Evolutionary conservation across 2,329 filamentous ascomycete species (phyloP).

Genomic region (Didymella segeticola): DNA sequence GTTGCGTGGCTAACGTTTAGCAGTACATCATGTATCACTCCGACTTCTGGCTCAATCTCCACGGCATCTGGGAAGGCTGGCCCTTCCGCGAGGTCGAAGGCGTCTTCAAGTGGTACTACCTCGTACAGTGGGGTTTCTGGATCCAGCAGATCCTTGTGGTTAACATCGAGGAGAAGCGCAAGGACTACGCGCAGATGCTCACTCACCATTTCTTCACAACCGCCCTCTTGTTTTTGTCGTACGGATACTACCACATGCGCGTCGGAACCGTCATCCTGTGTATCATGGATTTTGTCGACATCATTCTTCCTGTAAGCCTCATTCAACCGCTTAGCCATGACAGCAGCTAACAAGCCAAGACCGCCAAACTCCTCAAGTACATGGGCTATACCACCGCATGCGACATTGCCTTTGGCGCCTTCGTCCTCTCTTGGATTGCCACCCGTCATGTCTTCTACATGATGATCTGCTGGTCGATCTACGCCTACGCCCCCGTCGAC

Average conservation of each 20-base stretch:
- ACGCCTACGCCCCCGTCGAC: slow-evolving; percentile 65
- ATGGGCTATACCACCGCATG: slow-evolving; percentile 76
- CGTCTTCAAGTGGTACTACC: slow-evolving; percentile 85
- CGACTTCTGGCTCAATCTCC: slow-evolving; percentile 77
- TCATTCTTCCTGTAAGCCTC: slow-evolving; percentile 76
- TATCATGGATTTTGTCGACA: slow-evolving; percentile 92
- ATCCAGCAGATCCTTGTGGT: slow-evolving; percentile 93
- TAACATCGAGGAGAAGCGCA: slow-evolving; percentile 90
- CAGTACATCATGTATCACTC: slow-evolving; percentile 84
- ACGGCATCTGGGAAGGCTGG: slow-evolving; percentile 83
- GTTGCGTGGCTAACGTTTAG: slow-evolving; percentile 19
- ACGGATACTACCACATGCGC: slow-evolving; percentile 84
- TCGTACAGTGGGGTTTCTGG: slow-evolving; percentile 92
- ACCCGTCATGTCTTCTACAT: slow-evolving; percentile 83
- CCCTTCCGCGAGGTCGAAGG: slow-evolving; percentile 77
- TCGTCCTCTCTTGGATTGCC: slow-evolving; percentile 84
- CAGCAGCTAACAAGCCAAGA: slow-evolving; percentile 56
- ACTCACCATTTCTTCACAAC: slow-evolving; percentile 92
- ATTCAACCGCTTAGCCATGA: not conserved
- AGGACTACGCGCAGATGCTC: slow-evolving; percentile 97
- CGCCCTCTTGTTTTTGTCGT: slow-evolving; percentile 78
- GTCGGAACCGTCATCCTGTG: slow-evolving; percentile 89
- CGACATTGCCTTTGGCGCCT: slow-evolving; percentile 83
- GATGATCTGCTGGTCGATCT: slow-evolving; percentile 82
- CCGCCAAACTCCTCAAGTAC: slow-evolving; percentile 92